These are phyloP conservation scores for Pseudevernia furfuracea DNA, from an alignment of 495 filamentous ascomycete genomes.

Conservation along the genomic window DNA sequence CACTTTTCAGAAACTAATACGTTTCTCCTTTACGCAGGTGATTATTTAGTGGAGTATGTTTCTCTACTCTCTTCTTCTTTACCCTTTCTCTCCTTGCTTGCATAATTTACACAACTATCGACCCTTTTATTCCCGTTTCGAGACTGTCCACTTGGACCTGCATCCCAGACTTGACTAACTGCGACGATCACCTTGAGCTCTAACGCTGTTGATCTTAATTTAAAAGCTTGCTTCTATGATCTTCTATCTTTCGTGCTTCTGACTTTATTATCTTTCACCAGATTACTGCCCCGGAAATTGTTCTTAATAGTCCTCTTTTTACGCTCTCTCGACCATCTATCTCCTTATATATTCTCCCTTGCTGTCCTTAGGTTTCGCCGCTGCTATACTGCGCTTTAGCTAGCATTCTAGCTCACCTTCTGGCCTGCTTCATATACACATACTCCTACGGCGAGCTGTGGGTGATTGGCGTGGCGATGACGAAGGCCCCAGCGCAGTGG, in stretches of 20 bases:
- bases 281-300: neutral
- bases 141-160: neutral
- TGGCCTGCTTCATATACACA: neutral
- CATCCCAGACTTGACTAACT: neutral
- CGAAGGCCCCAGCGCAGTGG: conserved; percentile 1
- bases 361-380: neutral
- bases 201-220: neutral
- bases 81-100: neutral
- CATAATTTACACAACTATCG: neutral
- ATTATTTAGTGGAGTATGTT: no score
- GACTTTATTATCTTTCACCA: no score
- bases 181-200: neutral
- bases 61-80: neutral
- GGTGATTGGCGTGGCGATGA: conserved; percentile 2
- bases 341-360: neutral
- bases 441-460: conserved; percentile 1
- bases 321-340: conserved; percentile 3
- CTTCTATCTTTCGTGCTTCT: no score
- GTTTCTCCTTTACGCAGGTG: no score
- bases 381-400: conserved; percentile 5
- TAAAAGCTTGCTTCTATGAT: neutral
- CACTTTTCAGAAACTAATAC: no score
- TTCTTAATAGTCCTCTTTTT: neutral
- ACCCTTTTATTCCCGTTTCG: neutral
- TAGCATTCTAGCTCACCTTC: conserved; percentile 1